Percentiles rank a stretch among this genome's conserved stretches.
phyloP scores from a whole-genome alignment of 176 grass and related monocot genomes.

The Triticum aestivum region DNA sequence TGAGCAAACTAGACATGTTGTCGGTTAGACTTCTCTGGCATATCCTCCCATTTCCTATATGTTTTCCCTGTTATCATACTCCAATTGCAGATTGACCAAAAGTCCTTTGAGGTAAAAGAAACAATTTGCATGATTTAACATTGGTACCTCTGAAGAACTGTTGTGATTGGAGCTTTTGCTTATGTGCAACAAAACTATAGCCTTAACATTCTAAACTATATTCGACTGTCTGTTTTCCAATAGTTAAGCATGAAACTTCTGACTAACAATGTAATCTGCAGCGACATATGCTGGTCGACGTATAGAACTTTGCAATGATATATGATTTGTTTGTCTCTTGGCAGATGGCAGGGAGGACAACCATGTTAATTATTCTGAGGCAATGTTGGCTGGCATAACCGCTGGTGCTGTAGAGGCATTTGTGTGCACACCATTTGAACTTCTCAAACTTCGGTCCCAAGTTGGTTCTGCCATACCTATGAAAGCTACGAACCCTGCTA shows the following conservation, averaged over 20 bases:
- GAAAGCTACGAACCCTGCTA: conserved; percentile 32
- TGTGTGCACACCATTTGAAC: conserved; percentile 81
- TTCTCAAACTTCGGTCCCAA: conserved; percentile 77
- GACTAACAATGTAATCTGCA: background rate
- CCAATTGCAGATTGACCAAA: background rate
- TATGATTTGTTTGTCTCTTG: conserved; percentile 31
- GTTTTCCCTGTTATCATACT: conserved; percentile 4
- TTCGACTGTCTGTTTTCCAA: conserved; percentile 1
- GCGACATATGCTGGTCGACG: conserved; percentile 2
- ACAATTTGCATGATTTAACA: background rate
- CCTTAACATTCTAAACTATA: background rate
- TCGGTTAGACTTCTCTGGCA: background rate
- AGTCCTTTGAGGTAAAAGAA: background rate
- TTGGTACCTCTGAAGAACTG: background rate
- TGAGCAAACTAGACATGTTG: conserved; percentile 2
- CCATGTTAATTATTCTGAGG: conserved; percentile 80
- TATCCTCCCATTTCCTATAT: background rate
- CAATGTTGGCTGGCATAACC: conserved; percentile 76
- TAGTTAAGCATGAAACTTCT: conserved; percentile 1
- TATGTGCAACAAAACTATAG: background rate
- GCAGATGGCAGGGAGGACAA: conserved; percentile 86
- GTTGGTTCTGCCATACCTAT: conserved; percentile 58
- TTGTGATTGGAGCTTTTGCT: conserved; percentile 4
- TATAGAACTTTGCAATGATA: conserved; percentile 7
- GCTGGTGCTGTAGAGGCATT: conserved; percentile 69